Base-by-base conservation (phyloP, 805 yeast genomes). In the Candida arabinofermentans region DNA sequence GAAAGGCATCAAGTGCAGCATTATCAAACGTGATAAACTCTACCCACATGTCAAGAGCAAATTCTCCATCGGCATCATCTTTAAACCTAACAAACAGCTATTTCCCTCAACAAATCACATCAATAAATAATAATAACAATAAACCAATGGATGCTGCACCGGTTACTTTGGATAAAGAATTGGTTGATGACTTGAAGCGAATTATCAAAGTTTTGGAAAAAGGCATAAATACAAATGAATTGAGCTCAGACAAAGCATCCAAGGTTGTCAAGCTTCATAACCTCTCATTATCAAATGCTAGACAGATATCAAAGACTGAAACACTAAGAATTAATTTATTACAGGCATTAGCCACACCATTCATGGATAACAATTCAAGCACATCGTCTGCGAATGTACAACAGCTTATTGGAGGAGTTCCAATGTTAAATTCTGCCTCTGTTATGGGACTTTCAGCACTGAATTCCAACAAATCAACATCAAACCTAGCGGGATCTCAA, bases 311-410 rank as follows among this genome's bases (percentile, higher is more conserved):
- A 16, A 72, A 74, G 46, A 68, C 70, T 21, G 66, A 67, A 30
- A 48, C 62, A 9, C 55, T 78, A 19, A 70, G 71, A 44, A 67
- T 70, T 2, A 73, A 70, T 49, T 59, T 81, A 4, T 55, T 81
- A 12, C 75, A 78, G 56, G 86, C 87, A 1, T 67, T 82, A 42
- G 83, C 89, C 1, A 78, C 83, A 2, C 87, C 87, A 6, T 79
- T 82, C 62, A 66, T 72, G 37, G 79, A 76, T 50, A 65, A 66
- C 34, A 36, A 50, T 8, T 18, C 52, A 24, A 27, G 39, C 13
- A 21, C 51, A 26, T 27, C 41, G 18, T 21, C 45, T 2, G 36
- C 46, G 6, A 36, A 37, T 4, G 16, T 36, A 31, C 36, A 31
- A 29, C 44, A 35, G 36, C 17, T 44, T 10, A 38, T 58, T 32